Conservation (phyloP, 2,329 filamentous ascomycete species). For the Paecilomyces sp. region DNA sequence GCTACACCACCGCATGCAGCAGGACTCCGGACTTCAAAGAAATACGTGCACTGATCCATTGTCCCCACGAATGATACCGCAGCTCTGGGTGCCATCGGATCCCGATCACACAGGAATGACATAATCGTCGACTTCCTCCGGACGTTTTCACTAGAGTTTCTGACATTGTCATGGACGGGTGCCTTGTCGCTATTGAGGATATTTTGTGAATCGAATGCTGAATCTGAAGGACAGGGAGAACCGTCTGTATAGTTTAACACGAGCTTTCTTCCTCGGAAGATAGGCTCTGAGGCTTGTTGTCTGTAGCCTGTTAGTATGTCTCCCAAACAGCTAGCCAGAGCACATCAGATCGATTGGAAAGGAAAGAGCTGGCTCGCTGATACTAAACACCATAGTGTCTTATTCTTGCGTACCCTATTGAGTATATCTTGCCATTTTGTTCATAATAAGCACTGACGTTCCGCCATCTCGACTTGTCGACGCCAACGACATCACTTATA, state of each 20-base stretch:
- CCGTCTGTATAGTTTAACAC: conserved; percentile 71
- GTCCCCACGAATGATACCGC: conserved; percentile 79
- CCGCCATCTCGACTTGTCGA: conserved; percentile 32
- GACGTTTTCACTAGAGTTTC: conserved; percentile 13
- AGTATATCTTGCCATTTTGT: conserved; percentile 35
- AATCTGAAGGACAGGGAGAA: conserved; percentile 54
- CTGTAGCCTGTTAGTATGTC: conserved; percentile 15
- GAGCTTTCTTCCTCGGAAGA: conserved; percentile 52
- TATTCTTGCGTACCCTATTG: conserved; percentile 35
- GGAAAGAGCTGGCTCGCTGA: conserved; percentile 1
- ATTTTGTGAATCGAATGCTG: conserved; percentile 6
- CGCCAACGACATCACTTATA: conserved; percentile 39
- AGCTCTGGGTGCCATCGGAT: conserved; percentile 61
- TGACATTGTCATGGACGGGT: conserved; percentile 14
- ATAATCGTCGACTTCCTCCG: conserved; percentile 71
- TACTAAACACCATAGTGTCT: neutral
- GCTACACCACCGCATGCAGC: conserved; percentile 73
- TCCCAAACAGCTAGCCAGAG: neutral
- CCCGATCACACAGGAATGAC: conserved; percentile 86
- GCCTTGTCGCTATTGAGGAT: conserved; percentile 10
- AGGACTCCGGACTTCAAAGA: conserved; percentile 84
- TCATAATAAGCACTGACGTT: conserved; percentile 46
- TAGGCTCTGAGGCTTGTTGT: conserved; percentile 37
- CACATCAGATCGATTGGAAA: neutral
- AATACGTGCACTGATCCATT: conserved; percentile 87